Percentiles rank a stretch among this genome's conserved stretches.
Conservation (phyloP, 2,329 filamentous ascomycete genomes). For the Xylariaceae sp. region DNA sequence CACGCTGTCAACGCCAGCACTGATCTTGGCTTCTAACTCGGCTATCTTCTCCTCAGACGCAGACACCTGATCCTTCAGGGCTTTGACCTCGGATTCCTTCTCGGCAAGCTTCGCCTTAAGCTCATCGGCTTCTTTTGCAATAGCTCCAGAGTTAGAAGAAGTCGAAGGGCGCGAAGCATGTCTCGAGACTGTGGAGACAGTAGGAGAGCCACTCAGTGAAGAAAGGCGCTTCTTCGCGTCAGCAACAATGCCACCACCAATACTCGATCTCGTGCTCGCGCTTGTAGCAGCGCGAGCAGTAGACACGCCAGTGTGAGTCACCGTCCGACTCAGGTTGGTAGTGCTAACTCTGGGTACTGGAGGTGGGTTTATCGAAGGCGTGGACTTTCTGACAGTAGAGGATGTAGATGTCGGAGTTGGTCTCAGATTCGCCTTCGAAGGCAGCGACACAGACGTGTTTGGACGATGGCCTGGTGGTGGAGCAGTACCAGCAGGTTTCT, state of each 20-base stretch:
- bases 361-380: conserved; percentile 23
- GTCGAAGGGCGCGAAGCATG: conserved; percentile 41
- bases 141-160: conserved; percentile 35
- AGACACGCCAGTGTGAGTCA: conserved; percentile 34
- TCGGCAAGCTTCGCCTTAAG: conserved; percentile 55
- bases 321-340: conserved; percentile 33
- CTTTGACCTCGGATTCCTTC: conserved; percentile 53
- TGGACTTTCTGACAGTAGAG: conserved; percentile 32
- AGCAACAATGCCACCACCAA: conserved; percentile 36
- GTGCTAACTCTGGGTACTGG: conserved; percentile 30
- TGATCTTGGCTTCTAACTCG: conserved; percentile 49
- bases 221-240: conserved; percentile 56
- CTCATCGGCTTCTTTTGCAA: conserved; percentile 53
- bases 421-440: conserved; percentile 32
- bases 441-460: conserved; percentile 42
- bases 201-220: conserved; percentile 38
- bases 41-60: conserved; percentile 51
- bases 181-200: conserved; percentile 35
- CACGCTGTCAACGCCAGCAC: conserved; percentile 36
- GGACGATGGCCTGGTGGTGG: conserved; percentile 41
- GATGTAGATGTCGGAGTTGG: conserved; percentile 32
- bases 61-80: conserved; percentile 52
- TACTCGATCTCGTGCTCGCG: conserved; percentile 32
- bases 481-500: conserved; percentile 33
- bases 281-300: conserved; percentile 24